Evolutionary conservation across 148 eudicot genomes (phyloP).

Genomic region (Chenopodium suecicum): DNA sequence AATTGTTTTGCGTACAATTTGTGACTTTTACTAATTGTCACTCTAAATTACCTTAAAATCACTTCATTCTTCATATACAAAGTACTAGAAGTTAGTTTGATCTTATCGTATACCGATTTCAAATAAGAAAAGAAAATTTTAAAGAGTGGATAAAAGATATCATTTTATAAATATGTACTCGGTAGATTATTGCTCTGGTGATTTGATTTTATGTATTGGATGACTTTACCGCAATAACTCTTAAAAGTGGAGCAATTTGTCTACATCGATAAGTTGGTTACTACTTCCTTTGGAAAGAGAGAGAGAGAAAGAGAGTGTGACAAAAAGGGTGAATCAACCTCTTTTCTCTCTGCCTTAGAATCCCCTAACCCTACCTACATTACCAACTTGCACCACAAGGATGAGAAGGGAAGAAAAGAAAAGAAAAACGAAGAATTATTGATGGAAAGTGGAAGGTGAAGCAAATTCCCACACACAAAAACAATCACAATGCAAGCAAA

Average conservation of each 20-base stretch:
- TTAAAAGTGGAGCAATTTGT: not conserved
- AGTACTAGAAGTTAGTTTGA: too few relatives aligned
- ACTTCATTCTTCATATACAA: too few relatives aligned
- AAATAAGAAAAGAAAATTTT: too few relatives aligned
- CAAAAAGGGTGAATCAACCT: constrained; percentile 21
- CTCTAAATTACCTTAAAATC: too few relatives aligned
- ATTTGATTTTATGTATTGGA: too few relatives aligned
- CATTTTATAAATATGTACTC: too few relatives aligned
- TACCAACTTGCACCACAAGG: constrained; percentile 28
- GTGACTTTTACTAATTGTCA: too few relatives aligned
- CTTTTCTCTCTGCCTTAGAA: constrained; percentile 11
- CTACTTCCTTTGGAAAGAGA: not conserved
- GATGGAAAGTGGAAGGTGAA: constrained; percentile 60
- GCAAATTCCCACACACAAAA: constrained; percentile 44
- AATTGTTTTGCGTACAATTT: too few relatives aligned
- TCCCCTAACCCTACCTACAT: constrained; percentile 22
- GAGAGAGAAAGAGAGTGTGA: constrained; percentile 8
- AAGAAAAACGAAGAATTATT: not conserved
- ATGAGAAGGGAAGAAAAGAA: constrained; percentile 17
- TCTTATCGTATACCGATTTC: too few relatives aligned
- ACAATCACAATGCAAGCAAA: constrained; percentile 16
- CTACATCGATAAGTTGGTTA: not conserved
- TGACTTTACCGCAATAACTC: too few relatives aligned
- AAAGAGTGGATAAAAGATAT: too few relatives aligned
- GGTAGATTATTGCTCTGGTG: too few relatives aligned